Percentiles rank a stretch among this genome's conserved stretches.
phyloP scores from a whole-genome alignment of 1,284 basidiomycete species.

The Schizophyllum amplum region DNA sequence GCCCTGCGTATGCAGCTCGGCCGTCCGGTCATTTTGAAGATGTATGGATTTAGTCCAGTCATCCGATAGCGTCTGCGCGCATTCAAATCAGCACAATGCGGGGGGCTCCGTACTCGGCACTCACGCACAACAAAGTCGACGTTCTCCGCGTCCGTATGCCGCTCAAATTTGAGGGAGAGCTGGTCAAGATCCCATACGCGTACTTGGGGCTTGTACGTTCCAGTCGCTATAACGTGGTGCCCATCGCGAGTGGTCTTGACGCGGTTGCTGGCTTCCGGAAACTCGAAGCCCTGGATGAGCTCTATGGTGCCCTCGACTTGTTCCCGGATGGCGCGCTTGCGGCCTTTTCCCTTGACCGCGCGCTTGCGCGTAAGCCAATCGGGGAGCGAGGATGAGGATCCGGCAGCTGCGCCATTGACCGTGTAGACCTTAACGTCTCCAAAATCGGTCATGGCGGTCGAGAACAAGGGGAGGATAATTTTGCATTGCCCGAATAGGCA shows the following conservation, averaged over 20 bases:
- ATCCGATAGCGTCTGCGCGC: constrained; percentile 78
- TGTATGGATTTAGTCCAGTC: constrained; percentile 99
- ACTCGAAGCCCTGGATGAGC: constrained; percentile 93
- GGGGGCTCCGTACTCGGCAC: constrained; percentile 22
- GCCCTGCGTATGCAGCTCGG: constrained; percentile 92
- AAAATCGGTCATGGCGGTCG: constrained; percentile 13
- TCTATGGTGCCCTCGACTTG: constrained; percentile 75
- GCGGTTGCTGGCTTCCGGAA: constrained; percentile 92
- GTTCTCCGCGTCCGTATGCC: constrained; percentile 95
- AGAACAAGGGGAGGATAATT: not conserved
- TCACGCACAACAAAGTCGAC: constrained; percentile 94
- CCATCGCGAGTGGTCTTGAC: constrained; percentile 91
- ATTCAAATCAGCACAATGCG: not conserved
- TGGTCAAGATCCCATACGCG: constrained; percentile 94
- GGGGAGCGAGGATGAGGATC: constrained; percentile 78
- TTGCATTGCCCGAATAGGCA: too few species aligned
- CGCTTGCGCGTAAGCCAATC: constrained; percentile 84
- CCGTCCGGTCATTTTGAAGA: constrained; percentile 90
- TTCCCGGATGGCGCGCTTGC: constrained; percentile 54
- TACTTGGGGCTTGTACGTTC: constrained; percentile 98
- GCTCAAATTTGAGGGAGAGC: constrained; percentile 91
- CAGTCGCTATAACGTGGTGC: constrained; percentile 88
- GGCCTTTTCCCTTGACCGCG: constrained; percentile 43
- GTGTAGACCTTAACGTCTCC: constrained; percentile 76
- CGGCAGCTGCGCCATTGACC: constrained; percentile 79